Conservation (phyloP, 345 rosid species). For the Brassica rapa region DNA sequence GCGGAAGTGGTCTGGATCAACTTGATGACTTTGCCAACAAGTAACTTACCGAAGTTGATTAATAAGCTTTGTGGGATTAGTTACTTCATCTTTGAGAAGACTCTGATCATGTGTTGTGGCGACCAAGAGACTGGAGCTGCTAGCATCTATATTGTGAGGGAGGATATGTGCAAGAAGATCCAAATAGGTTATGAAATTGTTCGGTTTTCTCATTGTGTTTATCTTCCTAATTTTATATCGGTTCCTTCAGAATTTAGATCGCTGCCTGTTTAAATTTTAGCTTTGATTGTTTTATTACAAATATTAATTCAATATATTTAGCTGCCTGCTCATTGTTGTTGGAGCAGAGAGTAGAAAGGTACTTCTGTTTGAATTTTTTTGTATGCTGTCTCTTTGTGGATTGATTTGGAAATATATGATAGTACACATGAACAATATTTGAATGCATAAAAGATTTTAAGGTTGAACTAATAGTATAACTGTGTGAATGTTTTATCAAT, state of each 20-base stretch:
- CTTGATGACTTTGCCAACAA: background rate
- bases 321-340: background rate
- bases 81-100: constrained; percentile 18
- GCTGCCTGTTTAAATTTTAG: background rate
- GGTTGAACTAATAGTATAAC: too few relatives aligned
- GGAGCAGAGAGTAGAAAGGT: background rate
- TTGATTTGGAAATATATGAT: background rate
- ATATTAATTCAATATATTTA: background rate
- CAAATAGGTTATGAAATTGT: background rate
- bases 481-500: too few relatives aligned
- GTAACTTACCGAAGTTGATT: background rate
- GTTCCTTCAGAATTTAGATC: constrained; percentile 6
- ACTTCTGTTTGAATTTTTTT: background rate
- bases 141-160: constrained; percentile 11
- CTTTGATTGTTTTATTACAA: background rate
- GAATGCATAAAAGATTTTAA: too few relatives aligned
- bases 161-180: constrained; percentile 24
- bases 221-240: constrained; percentile 6
- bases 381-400: background rate
- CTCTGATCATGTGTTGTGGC: constrained; percentile 21
- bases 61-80: background rate
- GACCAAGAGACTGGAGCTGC: background rate
- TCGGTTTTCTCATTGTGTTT: constrained; percentile 1
- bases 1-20: constrained; percentile 6
- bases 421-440: background rate